Evolutionary conservation across 148 eudicot genomes (phyloP).

Genomic region (Salicornia ramosissima): DNA sequence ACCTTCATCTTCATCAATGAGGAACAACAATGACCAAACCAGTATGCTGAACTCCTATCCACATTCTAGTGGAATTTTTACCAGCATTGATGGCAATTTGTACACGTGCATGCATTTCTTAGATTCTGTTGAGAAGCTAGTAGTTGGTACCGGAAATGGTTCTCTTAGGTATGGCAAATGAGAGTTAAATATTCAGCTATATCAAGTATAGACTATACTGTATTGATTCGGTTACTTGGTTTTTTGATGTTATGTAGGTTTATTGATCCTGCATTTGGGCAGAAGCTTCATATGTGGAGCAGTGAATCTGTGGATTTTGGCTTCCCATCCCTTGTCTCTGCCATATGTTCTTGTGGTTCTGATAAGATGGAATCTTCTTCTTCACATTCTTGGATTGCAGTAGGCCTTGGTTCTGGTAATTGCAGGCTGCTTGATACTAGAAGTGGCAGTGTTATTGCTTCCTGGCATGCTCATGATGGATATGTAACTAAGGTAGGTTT

Average conservation of each 20-base stretch:
- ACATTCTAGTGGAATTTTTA: slow-evolving; percentile 62
- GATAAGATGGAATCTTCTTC: slow-evolving; percentile 36
- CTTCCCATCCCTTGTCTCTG: slow-evolving; percentile 73
- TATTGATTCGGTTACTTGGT: background rate
- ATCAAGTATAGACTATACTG: background rate
- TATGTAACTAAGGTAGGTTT: slow-evolving; percentile 79
- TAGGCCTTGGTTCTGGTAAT: slow-evolving; percentile 83
- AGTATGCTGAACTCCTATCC: slow-evolving; percentile 71
- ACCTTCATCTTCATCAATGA: slow-evolving; percentile 43
- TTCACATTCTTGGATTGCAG: slow-evolving; percentile 82
- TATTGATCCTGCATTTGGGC: slow-evolving; percentile 65
- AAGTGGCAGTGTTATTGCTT: slow-evolving; percentile 75
- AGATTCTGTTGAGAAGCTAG: slow-evolving; percentile 53
- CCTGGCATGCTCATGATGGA: slow-evolving; percentile 98
- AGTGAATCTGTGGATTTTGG: slow-evolving; percentile 56
- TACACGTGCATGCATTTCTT: slow-evolving; percentile 91
- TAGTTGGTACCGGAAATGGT: slow-evolving; percentile 91
- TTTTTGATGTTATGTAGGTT: slow-evolving; percentile 45
- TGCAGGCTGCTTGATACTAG: slow-evolving; percentile 82
- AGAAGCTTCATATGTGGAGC: slow-evolving; percentile 92
- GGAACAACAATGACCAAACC: slow-evolving; percentile 55
- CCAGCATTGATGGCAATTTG: slow-evolving; percentile 71
- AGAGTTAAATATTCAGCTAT: background rate
- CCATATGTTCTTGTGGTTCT: slow-evolving; percentile 82
- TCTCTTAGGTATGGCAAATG: slow-evolving; percentile 62